Evolutionary conservation across 1,284 basidiomycete species (phyloP).

Genomic region (Schizophyllum amplum): DNA sequence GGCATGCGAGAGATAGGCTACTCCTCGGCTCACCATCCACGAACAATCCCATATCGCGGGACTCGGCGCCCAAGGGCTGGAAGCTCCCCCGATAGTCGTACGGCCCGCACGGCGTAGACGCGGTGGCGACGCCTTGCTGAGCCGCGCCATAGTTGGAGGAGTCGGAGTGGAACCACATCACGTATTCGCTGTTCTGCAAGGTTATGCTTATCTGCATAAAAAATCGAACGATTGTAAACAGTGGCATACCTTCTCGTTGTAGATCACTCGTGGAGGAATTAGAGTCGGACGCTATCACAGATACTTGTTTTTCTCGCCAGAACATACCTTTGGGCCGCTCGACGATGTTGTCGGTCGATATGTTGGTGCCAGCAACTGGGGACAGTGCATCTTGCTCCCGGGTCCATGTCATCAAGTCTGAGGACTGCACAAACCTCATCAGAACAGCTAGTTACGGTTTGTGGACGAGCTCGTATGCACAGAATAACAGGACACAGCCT

Average conservation of each 20-base stretch:
- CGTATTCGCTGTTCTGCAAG: conserved; percentile 49
- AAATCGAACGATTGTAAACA: neutral
- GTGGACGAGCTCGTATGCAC: conserved; percentile 20
- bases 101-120: conserved; percentile 51
- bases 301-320: too few species aligned
- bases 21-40: conserved; percentile 47
- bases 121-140: conserved; percentile 53
- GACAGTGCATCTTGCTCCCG: conserved; percentile 51
- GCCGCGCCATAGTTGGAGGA: conserved; percentile 56
- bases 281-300: neutral
- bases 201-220: too few species aligned
- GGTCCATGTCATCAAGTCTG: conserved; percentile 46
- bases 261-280: conserved; percentile 31
- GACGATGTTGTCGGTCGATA: conserved; percentile 51
- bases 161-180: conserved; percentile 69
- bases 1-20: too few species aligned
- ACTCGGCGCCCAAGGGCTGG: conserved; percentile 50
- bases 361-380: conserved; percentile 44
- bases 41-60: conserved; percentile 52
- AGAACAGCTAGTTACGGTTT: neutral
- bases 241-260: conserved; percentile 37
- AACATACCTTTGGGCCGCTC: conserved; percentile 52
- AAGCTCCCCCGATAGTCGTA: conserved; percentile 49
- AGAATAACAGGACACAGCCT: conserved; percentile 52
- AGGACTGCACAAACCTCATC: conserved; percentile 29